A percentile compares a stretch with the other conserved stretches of the same genome.
phyloP scores from a whole-genome alignment of 2,329 filamentous ascomycete species.

The Cladophialophora immunda region DNA sequence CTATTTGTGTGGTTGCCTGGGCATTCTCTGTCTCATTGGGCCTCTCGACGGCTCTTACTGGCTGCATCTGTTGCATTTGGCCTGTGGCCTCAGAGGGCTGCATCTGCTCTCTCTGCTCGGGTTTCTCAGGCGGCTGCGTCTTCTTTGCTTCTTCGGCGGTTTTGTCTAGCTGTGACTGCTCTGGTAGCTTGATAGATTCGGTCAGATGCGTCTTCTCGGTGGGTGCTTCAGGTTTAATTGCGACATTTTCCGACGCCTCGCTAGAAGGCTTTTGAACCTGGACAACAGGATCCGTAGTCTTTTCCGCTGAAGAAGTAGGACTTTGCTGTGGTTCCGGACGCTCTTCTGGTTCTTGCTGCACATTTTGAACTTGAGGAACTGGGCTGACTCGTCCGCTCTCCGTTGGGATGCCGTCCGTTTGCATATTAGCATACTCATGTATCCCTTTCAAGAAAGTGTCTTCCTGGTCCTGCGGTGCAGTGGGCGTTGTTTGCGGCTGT shows the following conservation, averaged over 20 bases:
- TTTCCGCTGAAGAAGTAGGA: not conserved
- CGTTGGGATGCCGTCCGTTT: conserved; percentile 21
- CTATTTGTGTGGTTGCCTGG: not conserved
- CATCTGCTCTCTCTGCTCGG: not conserved
- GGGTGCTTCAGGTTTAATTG: conserved; percentile 15
- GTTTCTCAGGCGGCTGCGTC: not conserved
- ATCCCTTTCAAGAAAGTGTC: conserved; percentile 53
- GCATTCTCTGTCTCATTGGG: not conserved
- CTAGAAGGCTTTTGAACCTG: not conserved
- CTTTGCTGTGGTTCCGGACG: conserved; percentile 11
- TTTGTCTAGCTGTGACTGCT: not conserved
- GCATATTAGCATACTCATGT: conserved; percentile 50
- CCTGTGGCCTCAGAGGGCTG: not conserved
- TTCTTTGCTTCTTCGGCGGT: not conserved
- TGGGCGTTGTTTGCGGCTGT: conserved; percentile 1
- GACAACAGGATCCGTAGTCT: not conserved
- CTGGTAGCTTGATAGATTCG: not conserved
- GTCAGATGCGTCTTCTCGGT: not conserved
- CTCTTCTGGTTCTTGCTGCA: conserved; percentile 6
- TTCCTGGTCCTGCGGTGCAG: conserved; percentile 18
- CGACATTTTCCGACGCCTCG: conserved; percentile 9
- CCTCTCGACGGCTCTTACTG: not conserved
- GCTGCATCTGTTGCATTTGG: not conserved
- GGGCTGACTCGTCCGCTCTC: conserved; percentile 15
- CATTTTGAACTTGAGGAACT: not conserved